Percentiles rank a stretch among this genome's conserved stretches.
These are phyloP conservation scores for Themeda triandra DNA, from an alignment of 176 grass and related monocot genomes.

Conservation along the genomic window DNA sequence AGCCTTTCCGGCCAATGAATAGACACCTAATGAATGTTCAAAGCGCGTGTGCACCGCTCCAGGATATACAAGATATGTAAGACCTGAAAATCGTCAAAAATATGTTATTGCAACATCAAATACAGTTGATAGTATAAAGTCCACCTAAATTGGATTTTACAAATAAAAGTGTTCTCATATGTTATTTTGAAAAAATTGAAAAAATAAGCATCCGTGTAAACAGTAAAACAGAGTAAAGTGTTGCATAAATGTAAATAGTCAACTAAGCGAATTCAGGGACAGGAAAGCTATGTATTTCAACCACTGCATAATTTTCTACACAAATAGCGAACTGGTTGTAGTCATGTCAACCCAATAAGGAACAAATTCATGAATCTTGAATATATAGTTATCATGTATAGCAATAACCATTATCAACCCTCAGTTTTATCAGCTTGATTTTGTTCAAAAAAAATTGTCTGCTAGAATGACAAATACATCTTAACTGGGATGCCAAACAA, in stretches of 20 bases:
- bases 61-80: constrained; percentile 88
- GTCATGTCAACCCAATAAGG: not conserved
- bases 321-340: not conserved
- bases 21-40: constrained; percentile 95
- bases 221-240: not conserved
- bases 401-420: not conserved
- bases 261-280: not conserved
- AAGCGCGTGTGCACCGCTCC: constrained; percentile 86
- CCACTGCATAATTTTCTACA: not conserved
- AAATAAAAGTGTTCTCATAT: not conserved
- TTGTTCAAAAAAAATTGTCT: not conserved
- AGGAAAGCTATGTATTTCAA: not conserved
- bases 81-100: constrained; percentile 51
- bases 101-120: constrained; percentile 1
- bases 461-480: not conserved
- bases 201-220: not conserved
- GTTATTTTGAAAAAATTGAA: not conserved
- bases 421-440: not conserved
- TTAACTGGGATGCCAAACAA: not conserved
- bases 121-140: not conserved
- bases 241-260: not conserved
- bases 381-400: not conserved
- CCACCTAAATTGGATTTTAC: not conserved
- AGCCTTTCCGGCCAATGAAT: constrained; percentile 63
- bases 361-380: not conserved